Percentiles rank a stretch among this genome's conserved stretches.
phyloP scores from a whole-genome alignment of 1,284 basidiomycete species.

The Fomitopsis betulina region DNA sequence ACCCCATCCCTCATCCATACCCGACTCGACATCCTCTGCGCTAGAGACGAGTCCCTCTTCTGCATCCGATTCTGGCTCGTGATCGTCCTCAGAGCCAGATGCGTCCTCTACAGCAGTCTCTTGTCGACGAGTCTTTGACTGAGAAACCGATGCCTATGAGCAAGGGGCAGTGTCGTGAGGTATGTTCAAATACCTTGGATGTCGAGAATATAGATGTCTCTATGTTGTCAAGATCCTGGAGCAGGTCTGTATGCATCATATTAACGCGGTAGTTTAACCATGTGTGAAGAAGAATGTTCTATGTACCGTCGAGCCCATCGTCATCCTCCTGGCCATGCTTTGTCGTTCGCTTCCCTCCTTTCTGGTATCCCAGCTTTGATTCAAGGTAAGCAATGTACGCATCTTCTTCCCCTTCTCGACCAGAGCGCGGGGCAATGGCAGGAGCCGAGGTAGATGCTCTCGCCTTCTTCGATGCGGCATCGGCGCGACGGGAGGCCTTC shows the following conservation, averaged over 20 bases:
- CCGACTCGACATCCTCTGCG: slow-evolving; percentile 1
- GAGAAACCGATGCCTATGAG: neutral
- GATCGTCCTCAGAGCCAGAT: slow-evolving; percentile 1
- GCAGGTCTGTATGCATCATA: slow-evolving; percentile 16
- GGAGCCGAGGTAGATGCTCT: neutral
- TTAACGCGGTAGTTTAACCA: neutral
- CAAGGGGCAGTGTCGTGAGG: neutral
- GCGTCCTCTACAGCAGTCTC: neutral
- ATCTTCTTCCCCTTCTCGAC: slow-evolving; percentile 26
- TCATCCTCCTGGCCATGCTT: slow-evolving; percentile 25
- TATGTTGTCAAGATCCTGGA: slow-evolving; percentile 23
- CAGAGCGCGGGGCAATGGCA: slow-evolving; percentile 9
- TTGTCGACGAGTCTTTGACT: neutral
- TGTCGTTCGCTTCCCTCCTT: slow-evolving; percentile 21
- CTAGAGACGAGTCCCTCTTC: no score
- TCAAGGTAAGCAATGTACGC: slow-evolving; percentile 29
- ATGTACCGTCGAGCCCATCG: slow-evolving; percentile 27
- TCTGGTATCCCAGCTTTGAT: slow-evolving; percentile 25
- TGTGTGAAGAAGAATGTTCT: no score
- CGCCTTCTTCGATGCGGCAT: slow-evolving; percentile 7
- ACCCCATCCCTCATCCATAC: slow-evolving; percentile 9
- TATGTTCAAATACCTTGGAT: neutral
- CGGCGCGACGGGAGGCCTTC: slow-evolving; percentile 25
- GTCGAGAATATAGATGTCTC: slow-evolving; percentile 2
- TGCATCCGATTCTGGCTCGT: slow-evolving; percentile 3